Conservation (phyloP, 495 filamentous ascomycete genomes). For the Penicillium turbatum region DNA sequence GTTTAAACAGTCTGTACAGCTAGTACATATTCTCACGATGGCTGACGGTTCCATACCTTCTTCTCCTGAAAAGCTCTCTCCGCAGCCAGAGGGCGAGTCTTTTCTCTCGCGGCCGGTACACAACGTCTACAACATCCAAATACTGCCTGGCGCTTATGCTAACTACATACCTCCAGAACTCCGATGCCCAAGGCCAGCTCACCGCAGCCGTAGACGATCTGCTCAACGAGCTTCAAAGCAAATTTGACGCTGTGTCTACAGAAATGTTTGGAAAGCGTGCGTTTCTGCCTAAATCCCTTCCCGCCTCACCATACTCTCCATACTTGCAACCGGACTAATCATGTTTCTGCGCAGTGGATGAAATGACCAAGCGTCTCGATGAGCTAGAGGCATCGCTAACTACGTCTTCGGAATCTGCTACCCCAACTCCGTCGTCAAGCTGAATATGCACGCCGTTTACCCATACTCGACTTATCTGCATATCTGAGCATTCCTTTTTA, state of each 20-base stretch:
- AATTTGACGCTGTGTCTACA: slow-evolving; percentile 73
- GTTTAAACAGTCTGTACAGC: neutral
- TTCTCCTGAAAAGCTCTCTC: slow-evolving; percentile 16
- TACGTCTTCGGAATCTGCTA: slow-evolving; percentile 11
- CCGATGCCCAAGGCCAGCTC: slow-evolving; percentile 56
- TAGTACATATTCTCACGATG: slow-evolving; percentile 18
- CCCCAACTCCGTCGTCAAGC: slow-evolving; percentile 21
- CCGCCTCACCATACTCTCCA: neutral
- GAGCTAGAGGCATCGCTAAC: slow-evolving; percentile 68
- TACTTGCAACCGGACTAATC: slow-evolving; percentile 4
- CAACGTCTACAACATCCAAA: neutral
- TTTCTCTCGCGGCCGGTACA: slow-evolving; percentile 24
- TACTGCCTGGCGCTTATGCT: neutral
- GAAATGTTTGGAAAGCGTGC: slow-evolving; percentile 87
- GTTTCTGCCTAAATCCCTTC: slow-evolving; percentile 21
- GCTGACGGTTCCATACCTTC: slow-evolving; percentile 14
- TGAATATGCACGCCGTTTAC: slow-evolving; percentile 3
- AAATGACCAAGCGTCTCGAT: slow-evolving; percentile 87
- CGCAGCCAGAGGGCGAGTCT: slow-evolving; percentile 14
- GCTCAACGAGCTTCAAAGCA: slow-evolving; percentile 74
- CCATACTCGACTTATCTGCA: neutral
- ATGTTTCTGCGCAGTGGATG: slow-evolving; percentile 64
- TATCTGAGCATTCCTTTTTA: neutral
- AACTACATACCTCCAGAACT: slow-evolving; percentile 20
- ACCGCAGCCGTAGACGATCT: slow-evolving; percentile 78